A percentile compares a stretch with the other conserved stretches of the same genome.
Conservation (phyloP, 768 basidiomycete species). For the Suillus weaverae region DNA sequence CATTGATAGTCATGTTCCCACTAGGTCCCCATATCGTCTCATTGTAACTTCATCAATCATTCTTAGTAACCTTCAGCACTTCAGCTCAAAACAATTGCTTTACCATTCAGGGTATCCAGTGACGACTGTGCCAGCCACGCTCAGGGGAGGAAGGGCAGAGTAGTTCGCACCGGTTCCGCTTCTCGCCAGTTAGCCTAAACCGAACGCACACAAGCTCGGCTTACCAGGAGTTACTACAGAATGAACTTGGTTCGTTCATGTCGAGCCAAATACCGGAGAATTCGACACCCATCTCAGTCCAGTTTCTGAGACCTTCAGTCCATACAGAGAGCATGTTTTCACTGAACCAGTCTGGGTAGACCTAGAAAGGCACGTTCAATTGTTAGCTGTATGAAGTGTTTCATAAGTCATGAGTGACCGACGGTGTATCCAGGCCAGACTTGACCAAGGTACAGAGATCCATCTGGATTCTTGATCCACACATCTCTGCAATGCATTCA, state of each 20-base stretch:
- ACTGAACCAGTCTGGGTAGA: conserved; percentile 64
- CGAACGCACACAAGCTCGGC: background rate
- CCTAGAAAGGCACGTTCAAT: conserved; percentile 28
- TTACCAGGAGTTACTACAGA: conserved; percentile 62
- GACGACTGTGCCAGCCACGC: conserved; percentile 46
- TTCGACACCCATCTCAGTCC: conserved; percentile 52
- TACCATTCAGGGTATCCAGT: conserved; percentile 72
- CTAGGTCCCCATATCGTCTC: conserved; percentile 60
- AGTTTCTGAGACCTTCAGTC: conserved; percentile 59
- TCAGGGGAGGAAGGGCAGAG: conserved; percentile 59
- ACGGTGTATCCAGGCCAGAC: conserved; percentile 81
- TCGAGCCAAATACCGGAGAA: conserved; percentile 70
- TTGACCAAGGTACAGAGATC: conserved; percentile 67
- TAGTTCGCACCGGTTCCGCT: conserved; percentile 55
- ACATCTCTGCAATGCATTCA: conserved; percentile 44
- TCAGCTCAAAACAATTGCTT: conserved; percentile 9
- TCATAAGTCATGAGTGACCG: conserved; percentile 10
- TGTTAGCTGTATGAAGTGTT: background rate
- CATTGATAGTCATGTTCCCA: conserved; percentile 75
- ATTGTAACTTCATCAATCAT: conserved; percentile 50
- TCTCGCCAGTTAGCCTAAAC: conserved; percentile 6
- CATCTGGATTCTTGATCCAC: conserved; percentile 76
- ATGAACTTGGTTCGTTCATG: conserved; percentile 69
- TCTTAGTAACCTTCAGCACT: background rate
- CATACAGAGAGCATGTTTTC: conserved; percentile 55